Evolutionary conservation across 768 basidiomycete genomes (phyloP).

Genomic region (Chlorophyllum brunneum): DNA sequence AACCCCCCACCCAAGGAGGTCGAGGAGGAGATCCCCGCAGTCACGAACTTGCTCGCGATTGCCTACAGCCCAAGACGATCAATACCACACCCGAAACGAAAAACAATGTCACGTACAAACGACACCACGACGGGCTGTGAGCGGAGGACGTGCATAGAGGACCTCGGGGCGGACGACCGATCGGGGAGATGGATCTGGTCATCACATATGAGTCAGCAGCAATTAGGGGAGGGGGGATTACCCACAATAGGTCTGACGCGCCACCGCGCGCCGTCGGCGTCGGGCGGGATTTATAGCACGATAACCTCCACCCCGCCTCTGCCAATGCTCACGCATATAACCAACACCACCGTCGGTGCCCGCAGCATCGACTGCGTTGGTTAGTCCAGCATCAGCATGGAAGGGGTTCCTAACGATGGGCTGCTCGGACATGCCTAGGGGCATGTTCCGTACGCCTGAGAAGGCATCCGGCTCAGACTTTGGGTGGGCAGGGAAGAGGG

Average conservation of each 20-base stretch:
- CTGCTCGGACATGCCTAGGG: neutral
- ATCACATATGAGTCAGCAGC: neutral
- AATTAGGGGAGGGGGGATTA: neutral
- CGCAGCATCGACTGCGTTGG: no score
- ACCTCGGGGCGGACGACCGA: slow-evolving; percentile 1
- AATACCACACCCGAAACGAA: neutral
- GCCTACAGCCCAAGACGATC: neutral
- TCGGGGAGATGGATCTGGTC: neutral
- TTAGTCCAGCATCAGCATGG: no score
- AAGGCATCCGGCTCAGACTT: neutral
- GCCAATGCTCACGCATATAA: neutral
- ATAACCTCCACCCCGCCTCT: neutral
- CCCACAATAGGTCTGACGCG: slow-evolving; percentile 1
- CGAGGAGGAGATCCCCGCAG: slow-evolving; percentile 36
- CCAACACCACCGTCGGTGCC: no score
- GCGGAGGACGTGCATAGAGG: neutral
- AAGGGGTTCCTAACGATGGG: neutral
- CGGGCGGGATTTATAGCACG: neutral
- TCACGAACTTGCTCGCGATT: slow-evolving; percentile 10
- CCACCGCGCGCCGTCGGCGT: neutral
- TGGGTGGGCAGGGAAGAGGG: neutral
- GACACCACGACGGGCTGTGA: neutral
- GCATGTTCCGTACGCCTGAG: neutral
- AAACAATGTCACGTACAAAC: neutral
- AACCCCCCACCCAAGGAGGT: slow-evolving; percentile 55